Conservation (phyloP, 768 basidiomycete species). For the Suillus americanus region DNA sequence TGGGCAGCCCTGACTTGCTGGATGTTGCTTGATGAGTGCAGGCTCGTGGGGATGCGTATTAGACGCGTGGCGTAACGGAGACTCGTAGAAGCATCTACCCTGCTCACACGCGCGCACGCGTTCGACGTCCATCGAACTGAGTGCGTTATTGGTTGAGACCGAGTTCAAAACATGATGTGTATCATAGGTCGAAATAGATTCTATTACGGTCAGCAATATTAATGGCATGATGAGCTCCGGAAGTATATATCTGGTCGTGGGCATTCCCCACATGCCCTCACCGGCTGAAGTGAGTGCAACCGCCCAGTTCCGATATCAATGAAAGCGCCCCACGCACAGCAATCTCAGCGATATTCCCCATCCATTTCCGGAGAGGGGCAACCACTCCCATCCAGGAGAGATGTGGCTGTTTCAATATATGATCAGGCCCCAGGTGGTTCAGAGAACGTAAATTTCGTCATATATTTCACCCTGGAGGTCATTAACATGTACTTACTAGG, state of each 20-base stretch:
- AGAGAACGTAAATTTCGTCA: not conserved
- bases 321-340: not conserved
- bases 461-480: not conserved
- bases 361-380: not conserved
- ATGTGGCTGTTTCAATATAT: not conserved
- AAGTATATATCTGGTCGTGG: not conserved
- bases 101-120: not conserved
- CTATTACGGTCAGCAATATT: not conserved
- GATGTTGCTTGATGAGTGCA: not conserved
- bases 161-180: not conserved
- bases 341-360: not conserved
- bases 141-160: not conserved
- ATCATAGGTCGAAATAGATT: not conserved
- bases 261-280: not conserved
- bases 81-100: not conserved
- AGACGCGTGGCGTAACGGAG: not conserved
- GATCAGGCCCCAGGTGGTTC: not conserved
- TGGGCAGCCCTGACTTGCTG: not conserved
- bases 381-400: not conserved
- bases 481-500: not conserved
- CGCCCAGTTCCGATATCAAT: not conserved
- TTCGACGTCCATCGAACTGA: not conserved
- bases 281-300: not conserved
- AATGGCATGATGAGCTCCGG: not conserved
- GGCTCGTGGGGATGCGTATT: not conserved